A percentile compares a stretch with the other conserved stretches of the same genome.
phyloP scores from a whole-genome alignment of 176 grass and related monocot species.

The Musa schizocarpa region DNA sequence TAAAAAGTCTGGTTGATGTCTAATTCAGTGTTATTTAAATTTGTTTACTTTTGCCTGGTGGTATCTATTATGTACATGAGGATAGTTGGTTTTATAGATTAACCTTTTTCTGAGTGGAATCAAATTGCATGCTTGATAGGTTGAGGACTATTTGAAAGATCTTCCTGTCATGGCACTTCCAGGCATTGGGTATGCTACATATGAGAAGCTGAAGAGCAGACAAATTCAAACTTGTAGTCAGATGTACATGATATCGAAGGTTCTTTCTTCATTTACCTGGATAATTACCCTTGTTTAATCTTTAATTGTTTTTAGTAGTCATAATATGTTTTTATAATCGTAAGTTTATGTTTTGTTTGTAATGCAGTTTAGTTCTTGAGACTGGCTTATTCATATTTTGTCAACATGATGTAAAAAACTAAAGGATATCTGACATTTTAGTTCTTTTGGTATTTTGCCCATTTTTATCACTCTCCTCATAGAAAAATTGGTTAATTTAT shows the following conservation, averaged over 20 bases:
- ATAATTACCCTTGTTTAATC: neutral
- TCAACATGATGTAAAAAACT: neutral
- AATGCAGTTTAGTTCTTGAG: neutral
- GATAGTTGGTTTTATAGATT: neutral
- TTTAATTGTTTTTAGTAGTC: neutral
- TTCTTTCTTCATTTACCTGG: constrained; percentile 5
- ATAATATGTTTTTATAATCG: neutral
- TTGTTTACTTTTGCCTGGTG: neutral
- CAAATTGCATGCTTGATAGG: constrained; percentile 33
- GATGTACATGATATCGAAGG: constrained; percentile 60
- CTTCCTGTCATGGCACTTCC: constrained; percentile 84
- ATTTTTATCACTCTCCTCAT: no score
- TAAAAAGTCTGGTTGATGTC: neutral
- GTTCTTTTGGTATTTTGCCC: no score
- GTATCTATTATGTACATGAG: neutral
- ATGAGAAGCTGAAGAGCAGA: constrained; percentile 53
- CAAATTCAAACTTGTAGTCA: constrained; percentile 59
- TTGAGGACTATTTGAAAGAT: constrained; percentile 56
- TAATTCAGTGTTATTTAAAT: neutral
- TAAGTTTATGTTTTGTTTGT: neutral
- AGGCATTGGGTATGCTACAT: constrained; percentile 61
- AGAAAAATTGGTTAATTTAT: no score
- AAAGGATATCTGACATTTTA: no score
- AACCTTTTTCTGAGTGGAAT: neutral
- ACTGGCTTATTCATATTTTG: neutral